These are phyloP conservation scores for Trifolium subterraneum DNA, from an alignment of 306 rosid species.

Conservation along the genomic window DNA sequence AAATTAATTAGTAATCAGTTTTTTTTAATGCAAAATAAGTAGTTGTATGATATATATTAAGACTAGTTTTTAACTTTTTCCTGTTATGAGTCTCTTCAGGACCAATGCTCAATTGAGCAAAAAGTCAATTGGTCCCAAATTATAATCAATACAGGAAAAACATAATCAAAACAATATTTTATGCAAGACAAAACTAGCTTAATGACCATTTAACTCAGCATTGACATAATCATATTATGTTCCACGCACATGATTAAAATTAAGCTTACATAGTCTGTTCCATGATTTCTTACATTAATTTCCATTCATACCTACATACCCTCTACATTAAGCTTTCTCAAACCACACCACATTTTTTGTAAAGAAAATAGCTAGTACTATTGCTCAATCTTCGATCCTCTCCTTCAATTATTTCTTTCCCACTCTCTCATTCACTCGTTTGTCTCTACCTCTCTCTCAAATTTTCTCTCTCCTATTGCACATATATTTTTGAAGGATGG, in stretches of 20 bases:
- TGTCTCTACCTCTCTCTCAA: no score
- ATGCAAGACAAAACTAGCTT: conserved; percentile 4
- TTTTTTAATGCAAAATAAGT: no score
- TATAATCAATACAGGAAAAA: neutral
- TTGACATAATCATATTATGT: conserved; percentile 18
- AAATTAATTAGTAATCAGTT: neutral
- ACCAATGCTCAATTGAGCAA: neutral
- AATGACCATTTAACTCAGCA: conserved; percentile 14
- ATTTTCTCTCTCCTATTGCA: no score
- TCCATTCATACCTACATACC: conserved; percentile 5
- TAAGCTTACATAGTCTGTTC: conserved; percentile 26
- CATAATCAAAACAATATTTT: neutral
- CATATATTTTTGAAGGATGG: no score
- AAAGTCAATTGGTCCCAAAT: neutral
- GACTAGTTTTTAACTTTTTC: no score
- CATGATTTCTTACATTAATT: conserved; percentile 39
- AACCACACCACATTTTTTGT: neutral
- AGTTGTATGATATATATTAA: no score
- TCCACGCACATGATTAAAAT: neutral
- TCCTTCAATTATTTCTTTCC: no score
- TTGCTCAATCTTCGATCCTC: conserved; percentile 32
- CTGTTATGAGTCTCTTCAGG: no score
- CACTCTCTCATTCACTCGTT: no score
- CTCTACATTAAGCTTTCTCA: neutral
- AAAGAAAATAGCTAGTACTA: neutral